These are phyloP conservation scores for Penicillium sp. DNA, from an alignment of 2,329 filamentous ascomycete genomes.

Conservation along the genomic window DNA sequence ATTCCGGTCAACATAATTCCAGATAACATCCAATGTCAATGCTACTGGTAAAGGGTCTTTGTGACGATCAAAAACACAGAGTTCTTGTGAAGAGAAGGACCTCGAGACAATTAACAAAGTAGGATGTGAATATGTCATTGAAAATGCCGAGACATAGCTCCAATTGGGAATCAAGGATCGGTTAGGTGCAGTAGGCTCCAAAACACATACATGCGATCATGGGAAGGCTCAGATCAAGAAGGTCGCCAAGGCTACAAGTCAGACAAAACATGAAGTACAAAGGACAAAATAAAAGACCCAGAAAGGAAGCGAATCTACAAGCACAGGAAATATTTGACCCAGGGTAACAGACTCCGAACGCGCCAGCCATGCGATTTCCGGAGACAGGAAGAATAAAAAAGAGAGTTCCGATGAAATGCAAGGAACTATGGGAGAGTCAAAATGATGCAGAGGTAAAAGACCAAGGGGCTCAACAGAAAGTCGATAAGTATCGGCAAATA, in stretches of 20 bases:
- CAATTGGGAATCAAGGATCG: constrained; percentile 19
- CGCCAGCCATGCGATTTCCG: constrained; percentile 34
- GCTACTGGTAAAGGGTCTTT: no score
- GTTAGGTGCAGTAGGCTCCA: constrained; percentile 10
- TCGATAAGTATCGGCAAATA: neutral
- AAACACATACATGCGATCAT: constrained; percentile 22
- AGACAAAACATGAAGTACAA: constrained; percentile 15
- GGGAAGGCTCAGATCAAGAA: constrained; percentile 19
- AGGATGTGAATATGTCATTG: constrained; percentile 9
- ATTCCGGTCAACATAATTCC: neutral
- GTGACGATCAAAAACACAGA: no score
- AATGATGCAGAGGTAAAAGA: neutral
- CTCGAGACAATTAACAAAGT: neutral
- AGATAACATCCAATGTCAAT: neutral
- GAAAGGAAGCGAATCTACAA: constrained; percentile 24
- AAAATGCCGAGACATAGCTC: constrained; percentile 21
- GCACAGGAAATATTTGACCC: constrained; percentile 22
- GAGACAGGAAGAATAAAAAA: constrained; percentile 1
- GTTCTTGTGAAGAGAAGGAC: constrained; percentile 7
- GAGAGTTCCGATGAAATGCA: neutral
- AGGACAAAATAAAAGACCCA: constrained; percentile 20
- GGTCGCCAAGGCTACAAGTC: constrained; percentile 18
- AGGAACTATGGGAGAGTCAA: neutral
- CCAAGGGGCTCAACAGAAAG: constrained; percentile 1
- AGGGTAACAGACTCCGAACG: constrained; percentile 29